Evolutionary conservation across 192 early-diverging fungal species (phyloP), one percentile per base, ranked within the genome.

Genomic region (Backusella morwellensis): DNA sequence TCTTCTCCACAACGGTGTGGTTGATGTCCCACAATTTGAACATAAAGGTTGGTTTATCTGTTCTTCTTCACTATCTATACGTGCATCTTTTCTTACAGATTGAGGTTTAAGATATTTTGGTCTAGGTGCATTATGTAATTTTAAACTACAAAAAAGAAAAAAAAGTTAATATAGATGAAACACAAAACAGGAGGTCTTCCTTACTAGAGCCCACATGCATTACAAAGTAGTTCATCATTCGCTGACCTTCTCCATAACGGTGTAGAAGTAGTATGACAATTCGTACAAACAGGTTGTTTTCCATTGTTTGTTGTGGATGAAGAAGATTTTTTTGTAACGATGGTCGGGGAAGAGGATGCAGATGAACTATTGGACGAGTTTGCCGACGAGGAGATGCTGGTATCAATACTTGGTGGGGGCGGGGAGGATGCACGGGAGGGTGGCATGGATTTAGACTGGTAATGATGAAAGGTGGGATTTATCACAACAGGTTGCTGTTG

Each of bases 151-250:
- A 40, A 42, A 38, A 35, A 35, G 59, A 29, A 70, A 29, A 52
- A 9, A 9, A 32, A 47, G 26, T 15, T 6, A 71, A 44, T 29
- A 44, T 23, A 44, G n/a, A 29, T 47, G n/a, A 71, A 47, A 32
- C 14, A 71, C 41, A 17, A 47, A 32, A 42, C 32, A 23, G 29
- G 21, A 50, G 6, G 6, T n/a, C 35, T 36, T n/a, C 76, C 83
- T 82, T 89, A 95, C 86, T 96, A 99, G 26, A 99, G 86, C 2
- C 97, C 97, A 78, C 98, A 99, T 8, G 98, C 98, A 77, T 99
- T 99, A 85, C 98, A 99, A 32, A 99, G 86, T 5, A 94, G 85
- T 75, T 94, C 91, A 63, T 97, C 97, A 72, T 93, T 89, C n/a
- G 86, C 87, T 36, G 94, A 91, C 21, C 96, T 86, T 35, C 98